A percentile compares a stretch with the other conserved stretches of the same genome.
phyloP scores from a whole-genome alignment of 331 rosid species.

The Rosa hybrid region DNA sequence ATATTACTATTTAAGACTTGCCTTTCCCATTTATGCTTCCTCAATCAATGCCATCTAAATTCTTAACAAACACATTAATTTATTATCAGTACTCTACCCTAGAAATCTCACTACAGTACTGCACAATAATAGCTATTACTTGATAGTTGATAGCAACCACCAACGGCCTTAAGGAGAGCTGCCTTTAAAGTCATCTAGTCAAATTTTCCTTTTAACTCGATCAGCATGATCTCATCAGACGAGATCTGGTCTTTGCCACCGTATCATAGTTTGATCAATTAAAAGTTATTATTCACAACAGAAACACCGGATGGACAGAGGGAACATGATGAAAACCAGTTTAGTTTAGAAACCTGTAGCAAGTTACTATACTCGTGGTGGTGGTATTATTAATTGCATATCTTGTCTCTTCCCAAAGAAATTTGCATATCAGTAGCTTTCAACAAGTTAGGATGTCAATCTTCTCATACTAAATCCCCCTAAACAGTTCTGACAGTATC shows the following conservation, averaged over 20 bases:
- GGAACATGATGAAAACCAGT: not conserved
- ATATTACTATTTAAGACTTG: not conserved
- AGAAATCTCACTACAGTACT: not conserved
- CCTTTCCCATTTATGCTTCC: not conserved
- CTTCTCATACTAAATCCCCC: not conserved
- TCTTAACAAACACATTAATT: not conserved
- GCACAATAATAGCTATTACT: not conserved
- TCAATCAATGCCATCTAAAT: not conserved
- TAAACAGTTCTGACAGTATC: not conserved
- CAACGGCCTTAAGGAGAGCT: not conserved
- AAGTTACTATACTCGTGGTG: not conserved
- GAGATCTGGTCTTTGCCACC: not conserved
- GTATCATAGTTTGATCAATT: not conserved
- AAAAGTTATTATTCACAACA: not conserved
- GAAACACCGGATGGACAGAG: not conserved
- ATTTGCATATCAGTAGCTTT: not conserved
- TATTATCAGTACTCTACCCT: not conserved
- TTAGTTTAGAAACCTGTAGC: not conserved
- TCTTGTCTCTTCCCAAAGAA: not conserved
- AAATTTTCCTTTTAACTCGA: not conserved
- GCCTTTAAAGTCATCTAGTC: not conserved
- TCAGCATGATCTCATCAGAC: not conserved
- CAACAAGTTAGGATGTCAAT: slow-evolving; percentile 9
- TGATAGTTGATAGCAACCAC: not conserved
- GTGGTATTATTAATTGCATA: not conserved